These are phyloP conservation scores for Nicotiana noctiflora DNA, from an alignment of 257 asterid species.

Conservation along the genomic window DNA sequence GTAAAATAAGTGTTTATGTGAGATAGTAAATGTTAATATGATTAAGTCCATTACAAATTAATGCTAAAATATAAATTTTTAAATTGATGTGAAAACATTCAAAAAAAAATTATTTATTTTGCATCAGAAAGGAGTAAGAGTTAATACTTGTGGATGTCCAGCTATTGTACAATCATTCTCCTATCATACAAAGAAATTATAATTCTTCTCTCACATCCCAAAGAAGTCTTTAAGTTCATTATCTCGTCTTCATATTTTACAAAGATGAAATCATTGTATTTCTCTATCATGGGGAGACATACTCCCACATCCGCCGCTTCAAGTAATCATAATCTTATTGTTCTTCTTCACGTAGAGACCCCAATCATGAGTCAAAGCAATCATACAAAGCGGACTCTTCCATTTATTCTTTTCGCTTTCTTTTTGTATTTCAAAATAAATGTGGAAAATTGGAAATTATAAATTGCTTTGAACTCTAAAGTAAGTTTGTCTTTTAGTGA, in stretches of 20 bases:
- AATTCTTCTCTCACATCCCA: neutral
- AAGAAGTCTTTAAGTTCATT: neutral
- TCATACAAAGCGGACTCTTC: slow-evolving; percentile 13
- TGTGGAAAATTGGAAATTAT: neutral
- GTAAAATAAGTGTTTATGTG: too few relatives aligned
- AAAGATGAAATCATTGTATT: slow-evolving; percentile 21
- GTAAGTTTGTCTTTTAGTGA: slow-evolving; percentile 32
- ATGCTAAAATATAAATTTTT: too few relatives aligned
- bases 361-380: slow-evolving; percentile 31
- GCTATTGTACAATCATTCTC: slow-evolving; percentile 31
- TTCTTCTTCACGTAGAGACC: slow-evolving; percentile 12
- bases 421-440: neutral
- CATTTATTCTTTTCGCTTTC: neutral
- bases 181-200: slow-evolving; percentile 18
- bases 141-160: neutral
- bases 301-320: slow-evolving; percentile 55
- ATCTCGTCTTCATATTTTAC: slow-evolving; percentile 5
- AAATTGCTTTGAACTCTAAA: slow-evolving; percentile 4
- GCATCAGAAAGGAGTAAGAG: too few relatives aligned
- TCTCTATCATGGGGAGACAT: slow-evolving; percentile 34
- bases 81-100: too few relatives aligned
- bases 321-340: slow-evolving; percentile 25
- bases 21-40: too few relatives aligned
- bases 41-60: too few relatives aligned
- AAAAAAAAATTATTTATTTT: too few relatives aligned